phyloP scores from a whole-genome alignment of 257 asterid species.

The Phtheirospermum japonicum region DNA sequence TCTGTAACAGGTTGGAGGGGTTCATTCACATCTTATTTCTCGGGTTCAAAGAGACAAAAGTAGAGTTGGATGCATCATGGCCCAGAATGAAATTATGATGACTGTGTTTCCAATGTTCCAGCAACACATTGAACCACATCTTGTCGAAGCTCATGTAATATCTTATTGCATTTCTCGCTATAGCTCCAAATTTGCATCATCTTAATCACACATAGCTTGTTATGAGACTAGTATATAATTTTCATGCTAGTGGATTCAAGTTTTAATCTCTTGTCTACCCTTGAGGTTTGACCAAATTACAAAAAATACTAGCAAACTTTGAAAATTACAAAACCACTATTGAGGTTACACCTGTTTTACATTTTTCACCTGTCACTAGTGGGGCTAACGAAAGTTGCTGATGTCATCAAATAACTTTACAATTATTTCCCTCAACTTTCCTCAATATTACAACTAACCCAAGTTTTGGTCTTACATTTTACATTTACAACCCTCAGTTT shows the following conservation, averaged over 20 bases:
- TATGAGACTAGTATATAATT: neutral
- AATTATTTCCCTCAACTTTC: no score
- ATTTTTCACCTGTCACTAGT: no score
- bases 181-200: slow-evolving; percentile 12
- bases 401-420: no score
- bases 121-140: slow-evolving; percentile 99
- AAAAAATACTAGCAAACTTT: neutral
- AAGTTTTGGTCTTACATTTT: no score
- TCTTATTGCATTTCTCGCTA: slow-evolving; percentile 22
- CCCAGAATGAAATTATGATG: slow-evolving; percentile 92
- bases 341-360: no score
- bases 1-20: slow-evolving; percentile 92
- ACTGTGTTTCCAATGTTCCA: slow-evolving; percentile 98
- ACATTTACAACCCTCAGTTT: no score
- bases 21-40: slow-evolving; percentile 96
- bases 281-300: neutral
- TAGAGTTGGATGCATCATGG: slow-evolving; percentile 80
- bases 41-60: slow-evolving; percentile 99
- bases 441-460: no score
- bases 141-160: slow-evolving; percentile 98
- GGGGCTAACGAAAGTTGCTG: no score
- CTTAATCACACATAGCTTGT: neutral
- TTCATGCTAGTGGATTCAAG: no score
- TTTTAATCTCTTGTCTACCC: neutral
- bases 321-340: neutral